Conservation (phyloP, 2,329 filamentous ascomycete species). For the Monosporascus cannonballus region DNA sequence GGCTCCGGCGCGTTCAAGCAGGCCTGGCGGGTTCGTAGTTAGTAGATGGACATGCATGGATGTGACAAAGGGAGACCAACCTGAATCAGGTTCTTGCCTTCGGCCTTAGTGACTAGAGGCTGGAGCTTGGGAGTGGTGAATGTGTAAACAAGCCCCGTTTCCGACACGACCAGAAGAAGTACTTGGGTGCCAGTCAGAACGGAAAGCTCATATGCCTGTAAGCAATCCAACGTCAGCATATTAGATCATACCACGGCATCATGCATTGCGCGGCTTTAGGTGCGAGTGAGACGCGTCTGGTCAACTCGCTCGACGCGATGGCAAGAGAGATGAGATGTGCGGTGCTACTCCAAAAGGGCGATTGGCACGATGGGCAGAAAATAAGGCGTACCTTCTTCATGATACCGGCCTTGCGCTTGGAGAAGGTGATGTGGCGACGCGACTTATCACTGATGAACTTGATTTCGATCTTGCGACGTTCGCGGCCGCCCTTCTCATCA, state of each 20-base stretch:
- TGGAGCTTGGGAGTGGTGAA: constrained; percentile 98
- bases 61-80: constrained; percentile 39
- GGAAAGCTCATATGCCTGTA: constrained; percentile 90
- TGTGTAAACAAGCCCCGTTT: constrained; percentile 95
- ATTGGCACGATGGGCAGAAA: constrained; percentile 7
- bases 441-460: constrained; percentile 99
- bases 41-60: constrained; percentile 18
- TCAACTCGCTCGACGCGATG: no score
- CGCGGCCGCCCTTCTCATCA: constrained; percentile 94
- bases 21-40: constrained; percentile 52
- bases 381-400: constrained; percentile 88
- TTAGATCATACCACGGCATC: background rate
- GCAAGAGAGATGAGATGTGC: no score
- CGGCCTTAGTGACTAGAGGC: constrained; percentile 94
- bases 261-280: constrained; percentile 6
- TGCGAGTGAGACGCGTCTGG: no score
- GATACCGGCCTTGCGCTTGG: constrained; percentile 98
- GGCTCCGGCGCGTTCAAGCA: constrained; percentile 96
- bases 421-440: constrained; percentile 98
- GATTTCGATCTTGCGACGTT: constrained; percentile 99
- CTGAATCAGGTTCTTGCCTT: constrained; percentile 99
- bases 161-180: constrained; percentile 89
- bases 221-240: constrained; percentile 14
- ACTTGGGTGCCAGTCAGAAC: constrained; percentile 98
- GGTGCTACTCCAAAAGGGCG: constrained; percentile 3